Base-by-base conservation (phyloP, 2,329 filamentous ascomycete genomes). In the Nemania serpens region DNA sequence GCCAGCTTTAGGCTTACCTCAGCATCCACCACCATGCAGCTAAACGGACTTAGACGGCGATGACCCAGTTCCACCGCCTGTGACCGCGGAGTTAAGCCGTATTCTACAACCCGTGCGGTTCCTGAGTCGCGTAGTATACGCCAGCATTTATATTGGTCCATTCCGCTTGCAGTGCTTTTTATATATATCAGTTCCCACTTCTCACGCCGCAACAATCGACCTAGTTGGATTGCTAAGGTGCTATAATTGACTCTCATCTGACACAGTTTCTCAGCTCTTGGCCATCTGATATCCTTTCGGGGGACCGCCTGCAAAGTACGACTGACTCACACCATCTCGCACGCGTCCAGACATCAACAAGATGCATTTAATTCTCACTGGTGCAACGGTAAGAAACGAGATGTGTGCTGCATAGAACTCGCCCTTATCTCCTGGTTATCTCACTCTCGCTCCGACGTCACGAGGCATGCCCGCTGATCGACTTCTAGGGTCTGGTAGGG, bases 401-500 rank as follows among this genome's bases (percentile, higher is more conserved):
- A 39, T 36, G 7, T 7, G n/a, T n/a, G n/a, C n/a, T n/a, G n/a
- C 25, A 29, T 29, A 3, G 7, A 29, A 29, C 25, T 29, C 25
- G 25, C 25, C 25, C n/a, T n/a, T n/a, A n/a, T n/a, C n/a, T n/a
- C n/a, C n/a, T n/a, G n/a, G n/a, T n/a, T n/a, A 29, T 7, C 7
- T 29, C 25, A 29, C 25, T 7, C 7, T 29, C 4, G 25, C 25
- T 7, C 25, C 25, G 25, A 29, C 25, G 13, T 12, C 5, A 45
- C 22, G 13, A 29, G n/a, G 17, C 48, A 41, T 12, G 37, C 10
- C 20, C 4, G 25, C 47, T 53, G 11, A 65, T 13, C 1, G n/a
- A 25, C 11, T 15, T 41, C 25, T 34, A 68, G 66, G 88, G 88
- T 69, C 79, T 90, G 1, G 82, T 89, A 37, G 88, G 88, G 70